Evolutionary conservation across 2,329 filamentous ascomycete genomes (phyloP).

Genomic region (Blumeriella jaapii): DNA sequence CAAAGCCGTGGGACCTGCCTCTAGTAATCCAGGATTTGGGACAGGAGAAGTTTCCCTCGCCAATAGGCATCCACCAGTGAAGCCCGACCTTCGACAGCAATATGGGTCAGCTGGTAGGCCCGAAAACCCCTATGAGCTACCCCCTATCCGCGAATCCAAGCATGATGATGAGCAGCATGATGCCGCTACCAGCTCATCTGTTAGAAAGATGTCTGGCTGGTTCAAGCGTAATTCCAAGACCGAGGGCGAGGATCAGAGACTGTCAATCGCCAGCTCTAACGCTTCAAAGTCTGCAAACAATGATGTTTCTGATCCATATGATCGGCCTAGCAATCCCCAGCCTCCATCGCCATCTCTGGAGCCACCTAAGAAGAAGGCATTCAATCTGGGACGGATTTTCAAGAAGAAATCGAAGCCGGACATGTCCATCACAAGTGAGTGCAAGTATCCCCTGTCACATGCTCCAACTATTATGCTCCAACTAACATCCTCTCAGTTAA

Average conservation of each 20-base stretch:
- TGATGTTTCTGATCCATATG: slow-evolving; percentile 6
- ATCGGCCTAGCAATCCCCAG: slow-evolving; percentile 25
- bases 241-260: slow-evolving; percentile 15
- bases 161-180: slow-evolving; percentile 12
- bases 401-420: slow-evolving; percentile 21
- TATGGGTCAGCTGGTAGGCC: slow-evolving; percentile 9
- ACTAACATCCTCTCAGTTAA: slow-evolving; percentile 15
- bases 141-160: slow-evolving; percentile 14
- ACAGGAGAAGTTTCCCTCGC: background rate
- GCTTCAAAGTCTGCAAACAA: slow-evolving; percentile 12
- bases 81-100: slow-evolving; percentile 18
- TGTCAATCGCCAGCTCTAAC: slow-evolving; percentile 8
- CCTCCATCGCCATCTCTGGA: slow-evolving; percentile 3
- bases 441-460: background rate
- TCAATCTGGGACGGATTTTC: slow-evolving; percentile 23
- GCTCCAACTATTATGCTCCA: too few species aligned
- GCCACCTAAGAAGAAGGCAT: slow-evolving; percentile 22
- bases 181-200: slow-evolving; percentile 18
- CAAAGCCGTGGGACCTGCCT: slow-evolving; percentile 13
- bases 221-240: slow-evolving; percentile 25
- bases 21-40: too few species aligned
- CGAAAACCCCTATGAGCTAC: slow-evolving; percentile 10
- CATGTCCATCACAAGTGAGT: slow-evolving; percentile 24
- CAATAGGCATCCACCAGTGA: slow-evolving; percentile 4
- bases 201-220: slow-evolving; percentile 25